phyloP scores from a whole-genome alignment of 2,329 filamentous ascomycete species.

The Colletotrichum horii region DNA sequence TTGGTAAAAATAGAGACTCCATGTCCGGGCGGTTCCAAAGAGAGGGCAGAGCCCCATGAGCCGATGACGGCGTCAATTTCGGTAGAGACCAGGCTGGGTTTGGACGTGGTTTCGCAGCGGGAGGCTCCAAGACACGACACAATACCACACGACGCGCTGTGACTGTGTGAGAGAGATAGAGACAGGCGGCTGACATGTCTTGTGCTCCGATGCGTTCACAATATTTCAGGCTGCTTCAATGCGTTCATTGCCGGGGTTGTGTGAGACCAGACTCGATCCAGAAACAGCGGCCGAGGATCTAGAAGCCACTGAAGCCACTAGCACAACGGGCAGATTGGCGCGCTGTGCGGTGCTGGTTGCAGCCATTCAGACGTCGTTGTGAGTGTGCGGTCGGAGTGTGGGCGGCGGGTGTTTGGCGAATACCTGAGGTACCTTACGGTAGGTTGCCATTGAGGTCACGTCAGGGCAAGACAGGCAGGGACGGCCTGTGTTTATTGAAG shows the following conservation, averaged over 20 bases:
- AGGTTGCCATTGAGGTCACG: not conserved
- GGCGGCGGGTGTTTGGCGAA: not conserved
- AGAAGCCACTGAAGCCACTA: constrained; percentile 21
- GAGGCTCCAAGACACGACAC: not conserved
- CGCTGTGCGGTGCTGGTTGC: not conserved
- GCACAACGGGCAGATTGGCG: constrained; percentile 15
- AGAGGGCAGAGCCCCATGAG: not conserved
- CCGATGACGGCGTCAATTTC: constrained; percentile 7
- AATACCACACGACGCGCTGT: not conserved
- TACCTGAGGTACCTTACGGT: not conserved
- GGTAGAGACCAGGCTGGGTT: not conserved
- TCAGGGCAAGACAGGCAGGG: not conserved
- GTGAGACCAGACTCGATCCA: constrained; percentile 15
- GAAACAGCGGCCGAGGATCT: constrained; percentile 18
- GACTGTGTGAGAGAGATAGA: not conserved
- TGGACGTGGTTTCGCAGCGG: not conserved
- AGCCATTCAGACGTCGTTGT: not conserved
- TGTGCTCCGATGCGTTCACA: not conserved
- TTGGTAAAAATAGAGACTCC: not conserved
- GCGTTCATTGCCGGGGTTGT: constrained; percentile 1
- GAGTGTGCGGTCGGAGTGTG: not conserved
- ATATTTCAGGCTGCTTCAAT: not conserved
- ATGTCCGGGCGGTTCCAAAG: not conserved
- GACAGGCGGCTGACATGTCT: not conserved
- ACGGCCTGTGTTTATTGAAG: not conserved